Percentiles rank a stretch among this genome's conserved stretches.
These are phyloP conservation scores for Umbelopsis sp. DNA, from an alignment of 371 early-diverging fungal species.

Conservation along the genomic window DNA sequence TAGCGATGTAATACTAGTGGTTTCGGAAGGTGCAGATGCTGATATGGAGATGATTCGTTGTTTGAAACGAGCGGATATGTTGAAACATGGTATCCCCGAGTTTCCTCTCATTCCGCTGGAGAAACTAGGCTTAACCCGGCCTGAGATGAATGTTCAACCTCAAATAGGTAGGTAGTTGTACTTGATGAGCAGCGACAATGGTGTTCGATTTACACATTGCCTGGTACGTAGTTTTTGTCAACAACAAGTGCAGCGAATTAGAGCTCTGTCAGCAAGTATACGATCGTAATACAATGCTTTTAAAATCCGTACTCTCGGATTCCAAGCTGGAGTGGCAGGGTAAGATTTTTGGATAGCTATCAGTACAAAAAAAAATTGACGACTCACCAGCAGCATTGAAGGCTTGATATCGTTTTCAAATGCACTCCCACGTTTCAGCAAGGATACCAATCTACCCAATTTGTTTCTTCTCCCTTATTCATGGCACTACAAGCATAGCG, in stretches of 20 bases:
- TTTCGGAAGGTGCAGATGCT: slow-evolving; percentile 55
- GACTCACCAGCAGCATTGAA: slow-evolving; percentile 13
- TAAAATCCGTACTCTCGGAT: slow-evolving; percentile 6
- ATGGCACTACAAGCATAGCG: slow-evolving; percentile 16
- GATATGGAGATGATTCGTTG: slow-evolving; percentile 48
- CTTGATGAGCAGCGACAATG: neutral
- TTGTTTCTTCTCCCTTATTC: slow-evolving; percentile 40
- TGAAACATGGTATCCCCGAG: slow-evolving; percentile 54
- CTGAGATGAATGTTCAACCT: slow-evolving; percentile 43
- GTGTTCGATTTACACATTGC: neutral
- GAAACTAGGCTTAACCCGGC: slow-evolving; percentile 26
- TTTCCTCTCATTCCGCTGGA: slow-evolving; percentile 39
- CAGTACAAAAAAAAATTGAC: neutral
- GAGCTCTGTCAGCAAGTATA: slow-evolving; percentile 35
- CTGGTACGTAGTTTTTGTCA: slow-evolving; percentile 46
- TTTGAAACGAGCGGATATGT: slow-evolving; percentile 55
- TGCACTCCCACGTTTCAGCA: slow-evolving; percentile 29
- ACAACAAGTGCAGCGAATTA: slow-evolving; percentile 40
- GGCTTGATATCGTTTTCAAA: slow-evolving; percentile 32
- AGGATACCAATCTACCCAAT: slow-evolving; percentile 23
- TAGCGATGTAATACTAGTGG: slow-evolving; percentile 70
- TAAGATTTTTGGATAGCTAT: neutral
- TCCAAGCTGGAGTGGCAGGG: slow-evolving; percentile 10
- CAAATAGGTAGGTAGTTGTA: slow-evolving; percentile 37
- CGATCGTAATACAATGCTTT: neutral